Evolutionary conservation across 345 rosid genomes (phyloP).

Genomic region (Adansonia digitata): DNA sequence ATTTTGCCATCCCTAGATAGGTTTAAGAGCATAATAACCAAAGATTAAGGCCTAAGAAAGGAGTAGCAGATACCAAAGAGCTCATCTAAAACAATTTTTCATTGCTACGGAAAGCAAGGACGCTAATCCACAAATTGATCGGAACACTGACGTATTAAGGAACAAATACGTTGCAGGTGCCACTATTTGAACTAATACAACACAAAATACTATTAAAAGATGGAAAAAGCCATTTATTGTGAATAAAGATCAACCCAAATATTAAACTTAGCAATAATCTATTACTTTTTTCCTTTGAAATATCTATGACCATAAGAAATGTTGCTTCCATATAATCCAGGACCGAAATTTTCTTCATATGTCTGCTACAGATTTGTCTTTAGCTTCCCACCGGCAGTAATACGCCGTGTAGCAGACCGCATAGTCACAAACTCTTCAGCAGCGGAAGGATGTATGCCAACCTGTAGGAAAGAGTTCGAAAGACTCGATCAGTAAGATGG

Average conservation of each 20-base stretch:
- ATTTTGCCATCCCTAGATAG: too few relatives aligned
- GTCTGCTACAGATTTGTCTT: constrained; percentile 54
- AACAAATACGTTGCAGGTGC: neutral
- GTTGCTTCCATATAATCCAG: neutral
- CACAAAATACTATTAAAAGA: neutral
- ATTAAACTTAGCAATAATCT: neutral
- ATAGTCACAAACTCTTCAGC: too few relatives aligned
- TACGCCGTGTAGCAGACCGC: constrained; percentile 82
- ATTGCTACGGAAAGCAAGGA: neutral
- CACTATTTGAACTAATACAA: neutral
- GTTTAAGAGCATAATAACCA: too few relatives aligned
- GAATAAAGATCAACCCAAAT: neutral
- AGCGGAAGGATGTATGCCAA: constrained; percentile 99
- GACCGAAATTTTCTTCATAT: neutral
- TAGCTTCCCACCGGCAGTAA: constrained; percentile 38
- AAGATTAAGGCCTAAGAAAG: too few relatives aligned
- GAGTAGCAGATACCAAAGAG: too few relatives aligned
- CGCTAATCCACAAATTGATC: neutral
- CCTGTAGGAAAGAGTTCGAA: constrained; percentile 13
- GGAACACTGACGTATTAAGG: neutral
- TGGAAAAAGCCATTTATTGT: neutral
- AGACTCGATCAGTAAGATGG: neutral
- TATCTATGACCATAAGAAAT: neutral
- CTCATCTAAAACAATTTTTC: neutral
- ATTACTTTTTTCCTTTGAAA: neutral